Conservation (phyloP, 2,329 filamentous ascomycete species). For the Remersonia thermophila region DNA sequence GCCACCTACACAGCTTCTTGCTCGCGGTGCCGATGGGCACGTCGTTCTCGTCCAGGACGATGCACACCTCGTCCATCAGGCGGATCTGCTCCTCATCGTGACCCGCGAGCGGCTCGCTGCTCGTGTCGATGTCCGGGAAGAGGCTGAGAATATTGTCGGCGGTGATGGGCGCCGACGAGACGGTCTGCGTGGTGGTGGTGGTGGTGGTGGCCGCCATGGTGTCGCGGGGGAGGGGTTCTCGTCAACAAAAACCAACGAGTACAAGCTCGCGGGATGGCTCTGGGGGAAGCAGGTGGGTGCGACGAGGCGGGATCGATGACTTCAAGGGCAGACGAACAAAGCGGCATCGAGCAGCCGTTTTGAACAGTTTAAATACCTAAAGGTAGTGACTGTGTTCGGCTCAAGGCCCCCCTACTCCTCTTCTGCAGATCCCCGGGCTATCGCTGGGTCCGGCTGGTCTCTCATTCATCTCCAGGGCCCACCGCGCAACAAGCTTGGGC, state of each 20-base stretch:
- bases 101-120: conserved; percentile 64
- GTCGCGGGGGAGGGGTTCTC: background rate
- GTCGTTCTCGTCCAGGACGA: conserved; percentile 88
- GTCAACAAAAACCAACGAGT: background rate
- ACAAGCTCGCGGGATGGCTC: too few species aligned
- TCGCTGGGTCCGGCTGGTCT: too few species aligned
- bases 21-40: conserved; percentile 86
- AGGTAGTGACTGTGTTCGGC: too few species aligned
- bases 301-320: too few species aligned
- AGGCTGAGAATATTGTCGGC: conserved; percentile 76
- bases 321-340: too few species aligned
- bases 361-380: too few species aligned
- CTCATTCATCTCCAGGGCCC: too few species aligned
- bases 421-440: too few species aligned
- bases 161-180: conserved; percentile 59
- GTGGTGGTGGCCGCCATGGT: conserved; percentile 24
- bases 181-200: conserved; percentile 35
- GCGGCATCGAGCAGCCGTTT: too few species aligned
- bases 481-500: too few species aligned
- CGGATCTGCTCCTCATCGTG: conserved; percentile 97
- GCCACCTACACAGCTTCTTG: conserved; percentile 90
- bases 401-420: too few species aligned
- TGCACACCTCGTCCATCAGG: conserved; percentile 97
- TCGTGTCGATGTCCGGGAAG: conserved; percentile 71
- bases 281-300: too few species aligned